Evolutionary conservation across 306 rosid genomes (phyloP).

Genomic region (Quillaja saponaria): DNA sequence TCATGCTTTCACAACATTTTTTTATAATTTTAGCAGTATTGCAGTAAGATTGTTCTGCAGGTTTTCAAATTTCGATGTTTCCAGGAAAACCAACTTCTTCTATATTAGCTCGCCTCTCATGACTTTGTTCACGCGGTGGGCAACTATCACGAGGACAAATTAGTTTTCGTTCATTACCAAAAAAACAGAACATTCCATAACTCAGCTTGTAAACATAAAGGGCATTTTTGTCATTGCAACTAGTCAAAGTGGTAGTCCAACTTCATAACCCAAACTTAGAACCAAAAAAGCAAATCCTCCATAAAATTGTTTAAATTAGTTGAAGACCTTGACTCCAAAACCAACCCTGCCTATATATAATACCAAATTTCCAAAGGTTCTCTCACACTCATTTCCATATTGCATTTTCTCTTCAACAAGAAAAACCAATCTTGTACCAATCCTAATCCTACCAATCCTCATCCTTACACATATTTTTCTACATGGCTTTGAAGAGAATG

Average conservation of each 20-base stretch:
- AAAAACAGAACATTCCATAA: not conserved
- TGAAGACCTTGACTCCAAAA: not conserved
- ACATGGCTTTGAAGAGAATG: slow-evolving; percentile 47
- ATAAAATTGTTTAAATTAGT: too few relatives aligned
- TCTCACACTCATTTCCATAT: too few relatives aligned
- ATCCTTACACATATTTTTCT: too few relatives aligned
- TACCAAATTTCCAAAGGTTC: not conserved
- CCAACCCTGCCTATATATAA: slow-evolving; percentile 4
- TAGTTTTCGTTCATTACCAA: not conserved
- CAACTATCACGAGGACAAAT: not conserved
- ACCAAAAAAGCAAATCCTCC: not conserved
- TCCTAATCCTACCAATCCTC: too few relatives aligned
- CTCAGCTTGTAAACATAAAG: not conserved
- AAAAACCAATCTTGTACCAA: too few relatives aligned
- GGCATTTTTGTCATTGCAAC: not conserved
- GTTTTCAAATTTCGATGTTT: slow-evolving; percentile 10
- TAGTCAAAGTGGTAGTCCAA: slow-evolving; percentile 13
- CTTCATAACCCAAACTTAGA: not conserved
- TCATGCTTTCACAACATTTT: too few relatives aligned
- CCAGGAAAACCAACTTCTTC: not conserved
- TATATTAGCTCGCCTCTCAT: not conserved
- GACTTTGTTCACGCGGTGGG: slow-evolving; percentile 1
- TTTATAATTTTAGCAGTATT: not conserved
- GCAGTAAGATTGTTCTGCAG: slow-evolving; percentile 2
- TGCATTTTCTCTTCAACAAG: too few relatives aligned